Evolutionary conservation across 2,329 filamentous ascomycete species (phyloP), one percentile per base, ranked within the genome.

Genomic region (Pyrenochaeta sp.): DNA sequence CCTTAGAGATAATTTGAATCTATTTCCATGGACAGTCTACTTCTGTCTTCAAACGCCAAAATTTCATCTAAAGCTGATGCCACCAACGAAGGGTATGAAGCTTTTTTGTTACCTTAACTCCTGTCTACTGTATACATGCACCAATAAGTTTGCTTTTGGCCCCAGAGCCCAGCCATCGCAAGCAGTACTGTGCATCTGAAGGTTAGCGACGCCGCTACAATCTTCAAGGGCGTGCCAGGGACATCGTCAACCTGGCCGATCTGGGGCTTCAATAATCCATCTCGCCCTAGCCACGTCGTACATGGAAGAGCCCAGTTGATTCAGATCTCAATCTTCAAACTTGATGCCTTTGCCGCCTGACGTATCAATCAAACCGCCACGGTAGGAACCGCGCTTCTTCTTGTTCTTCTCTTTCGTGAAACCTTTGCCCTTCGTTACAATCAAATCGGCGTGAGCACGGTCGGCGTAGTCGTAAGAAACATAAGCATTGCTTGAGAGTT

Each of bases 341-440:
- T 96, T 97, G 80, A 97, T 90, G 53, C 91, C 90, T 78, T 94
- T 93, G 61, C 90, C 89, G 17, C 88, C 87, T 12, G 83, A 79
- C 47, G 94, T 90, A 73, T 99, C 93, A 68, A 99, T 96, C 46
- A 84, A 78, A 6, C 95, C 95, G 39, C 95, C 95, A 42, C 90
- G 87, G 83, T 97, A 99, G 63, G 89, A 91, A 45, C 95, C 95
- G 66, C 87, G 84, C 73, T 81, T 80, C 71, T 79, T 78, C 75
- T 99, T 99, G 80, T 99, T 99, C 87, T 99, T 99, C 82, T 98
- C 95, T 83, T 99, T 99, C 55, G 94, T 98, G 79, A 99, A 99
- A 3, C 92, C 92, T 81, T 97, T 98, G 69, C 95, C 95, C 75
- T 90, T 91, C 29, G 94, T 98, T 33, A 97, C 85, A 43, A 92